Evolutionary conservation across 495 filamentous ascomycete genomes (phyloP), one percentile per base, ranked within the genome.

Genomic region (Trichodelitschia bisporula): DNA sequence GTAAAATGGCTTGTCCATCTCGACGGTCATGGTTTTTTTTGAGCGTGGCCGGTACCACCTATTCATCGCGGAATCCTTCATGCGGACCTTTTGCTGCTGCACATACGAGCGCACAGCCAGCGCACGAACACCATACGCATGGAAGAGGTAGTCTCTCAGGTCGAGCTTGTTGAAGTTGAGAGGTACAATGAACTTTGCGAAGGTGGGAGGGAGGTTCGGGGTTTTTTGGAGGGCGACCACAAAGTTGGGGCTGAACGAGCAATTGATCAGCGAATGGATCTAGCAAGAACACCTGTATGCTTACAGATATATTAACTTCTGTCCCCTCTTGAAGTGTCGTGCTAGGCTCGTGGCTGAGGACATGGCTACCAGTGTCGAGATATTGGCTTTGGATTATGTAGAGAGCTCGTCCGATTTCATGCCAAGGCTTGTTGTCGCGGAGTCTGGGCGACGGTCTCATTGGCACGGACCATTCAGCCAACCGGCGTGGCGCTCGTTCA

Each of bases 141-240:
- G 58, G 42, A 64, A 64, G 28, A 93, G 70, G 56, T 90, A 93
- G 59, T 89, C 78, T 46, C 75, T 72, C 16, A 91, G 49, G 51
- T 91, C 82, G 40, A 90, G 67, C 54, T 93, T 91, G 64, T 75
- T 80, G 59, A 89, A 73, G 37, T 62, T 66, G 43, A 92, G 62
- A 11, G 82, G 82, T 26, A 90, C 82, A 43, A 64, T 56, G 62
- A 93, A 92, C 29, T 66, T 64, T 28, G 79, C 83, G 41, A 70
- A 75, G 50, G 65, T 73, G 17, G 80, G 62, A 16, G 73, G 70
- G 42, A 76, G 67, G 42, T 59, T 61, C 19, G 64, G 61, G 18
- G 66, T 75, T 35, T 71, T 72, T 43, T 83, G 54, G 36, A 92
- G 64, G 36, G 72, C 64, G 43, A 92, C 50, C 27, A 60, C 63